Evolutionary conservation across 164 flowering plant genomes (phyloP).

Genomic region (Macadamia tetraphylla): DNA sequence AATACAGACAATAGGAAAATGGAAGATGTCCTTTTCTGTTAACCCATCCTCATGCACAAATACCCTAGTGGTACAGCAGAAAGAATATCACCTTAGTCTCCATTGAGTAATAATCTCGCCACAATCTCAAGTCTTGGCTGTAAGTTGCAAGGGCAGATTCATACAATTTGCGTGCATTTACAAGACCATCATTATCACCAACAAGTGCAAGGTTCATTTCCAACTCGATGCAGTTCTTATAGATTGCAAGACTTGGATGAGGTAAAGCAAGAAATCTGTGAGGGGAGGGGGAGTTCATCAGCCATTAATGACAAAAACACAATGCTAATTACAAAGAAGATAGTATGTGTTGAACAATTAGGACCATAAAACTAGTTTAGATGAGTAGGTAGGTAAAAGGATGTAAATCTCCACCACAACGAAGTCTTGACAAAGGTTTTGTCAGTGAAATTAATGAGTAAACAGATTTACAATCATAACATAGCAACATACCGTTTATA

Average conservation of each 20-base stretch:
- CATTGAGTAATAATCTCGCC: conserved; percentile 67
- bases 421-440: not conserved
- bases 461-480: no score
- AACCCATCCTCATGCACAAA: not conserved
- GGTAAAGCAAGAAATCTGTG: conserved; percentile 72
- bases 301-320: not conserved
- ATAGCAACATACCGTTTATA: conserved; percentile 53
- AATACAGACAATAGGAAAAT: not conserved
- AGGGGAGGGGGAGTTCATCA: not conserved
- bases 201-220: conserved; percentile 60
- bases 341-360: no score
- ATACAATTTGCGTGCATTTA: conserved; percentile 61
- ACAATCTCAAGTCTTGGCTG: conserved; percentile 51
- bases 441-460: not conserved
- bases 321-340: not conserved
- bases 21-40: not conserved
- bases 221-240: conserved; percentile 67
- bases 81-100: conserved; percentile 57
- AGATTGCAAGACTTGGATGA: conserved; percentile 63
- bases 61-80: no score
- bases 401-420: not conserved
- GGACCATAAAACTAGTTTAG: no score
- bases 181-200: conserved; percentile 54
- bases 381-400: not conserved
- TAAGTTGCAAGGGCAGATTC: conserved; percentile 73